phyloP scores from a whole-genome alignment of 768 basidiomycete genomes.

The Boletus tomentosulus region DNA sequence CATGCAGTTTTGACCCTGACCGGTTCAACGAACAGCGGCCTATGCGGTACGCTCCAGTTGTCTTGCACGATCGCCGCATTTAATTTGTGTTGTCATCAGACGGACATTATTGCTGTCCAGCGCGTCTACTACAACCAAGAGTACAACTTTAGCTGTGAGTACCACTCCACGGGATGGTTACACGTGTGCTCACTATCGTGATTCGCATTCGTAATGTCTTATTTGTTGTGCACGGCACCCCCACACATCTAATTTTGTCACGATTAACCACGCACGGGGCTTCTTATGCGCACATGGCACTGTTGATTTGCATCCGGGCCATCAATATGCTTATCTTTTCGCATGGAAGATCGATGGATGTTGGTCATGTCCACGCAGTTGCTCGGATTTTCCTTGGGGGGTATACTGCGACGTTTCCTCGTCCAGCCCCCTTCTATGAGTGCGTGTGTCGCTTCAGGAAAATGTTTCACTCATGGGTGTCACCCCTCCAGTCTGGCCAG shows the following conservation, averaged over 20 bases:
- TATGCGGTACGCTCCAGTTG: constrained; percentile 36
- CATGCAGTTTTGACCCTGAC: constrained; percentile 10
- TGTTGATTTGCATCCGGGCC: neutral
- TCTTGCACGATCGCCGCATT: neutral
- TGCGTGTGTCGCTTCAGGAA: constrained; percentile 20
- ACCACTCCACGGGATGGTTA: neutral
- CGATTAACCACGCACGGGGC: neutral
- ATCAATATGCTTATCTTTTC: neutral
- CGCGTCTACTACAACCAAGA: constrained; percentile 60
- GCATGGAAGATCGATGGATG: constrained; percentile 49
- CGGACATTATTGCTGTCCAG: constrained; percentile 73
- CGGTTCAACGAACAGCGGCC: constrained; percentile 29
- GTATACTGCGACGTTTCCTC: constrained; percentile 56
- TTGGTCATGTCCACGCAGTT: constrained; percentile 69
- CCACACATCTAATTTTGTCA: neutral
- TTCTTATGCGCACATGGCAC: neutral
- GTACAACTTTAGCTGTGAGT: constrained; percentile 48
- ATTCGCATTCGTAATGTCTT: neutral
- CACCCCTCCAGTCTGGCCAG: constrained; percentile 59
- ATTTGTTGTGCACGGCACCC: neutral
- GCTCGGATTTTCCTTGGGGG: constrained; percentile 60
- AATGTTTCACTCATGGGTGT: neutral
- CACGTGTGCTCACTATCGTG: neutral
- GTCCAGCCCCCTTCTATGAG: constrained; percentile 66
- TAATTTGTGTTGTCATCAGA: constrained; percentile 26